These are phyloP conservation scores for Parastagonospora nodorum DNA, from an alignment of 2,329 filamentous ascomycete genomes.

Conservation along the genomic window DNA sequence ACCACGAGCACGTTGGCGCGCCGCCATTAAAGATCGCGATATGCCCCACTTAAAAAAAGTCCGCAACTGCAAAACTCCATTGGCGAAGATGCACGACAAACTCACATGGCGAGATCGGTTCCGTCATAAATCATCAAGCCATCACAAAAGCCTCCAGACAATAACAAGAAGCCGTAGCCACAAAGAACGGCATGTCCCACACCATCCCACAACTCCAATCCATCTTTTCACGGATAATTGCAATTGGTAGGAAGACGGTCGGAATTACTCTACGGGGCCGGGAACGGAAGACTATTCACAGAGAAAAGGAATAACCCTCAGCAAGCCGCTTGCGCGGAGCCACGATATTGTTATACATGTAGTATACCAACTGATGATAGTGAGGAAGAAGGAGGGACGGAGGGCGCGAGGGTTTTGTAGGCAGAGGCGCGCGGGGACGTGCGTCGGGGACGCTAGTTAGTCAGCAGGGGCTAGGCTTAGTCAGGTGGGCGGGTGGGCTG, in stretches of 20 bases:
- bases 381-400: conserved; percentile 28
- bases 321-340: conserved; percentile 49
- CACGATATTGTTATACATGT: conserved; percentile 44
- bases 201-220: conserved; percentile 51
- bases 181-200: conserved; percentile 39
- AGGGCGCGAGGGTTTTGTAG: conserved; percentile 27
- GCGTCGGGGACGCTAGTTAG: conserved; percentile 12
- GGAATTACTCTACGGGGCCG: conserved; percentile 48
- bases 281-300: conserved; percentile 51
- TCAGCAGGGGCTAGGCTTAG: neutral
- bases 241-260: conserved; percentile 48
- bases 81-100: too few species aligned
- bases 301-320: conserved; percentile 46
- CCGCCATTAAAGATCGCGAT: too few species aligned
- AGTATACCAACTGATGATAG: conserved; percentile 47
- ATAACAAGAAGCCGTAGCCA: too few species aligned
- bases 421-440: conserved; percentile 9
- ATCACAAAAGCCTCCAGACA: neutral
- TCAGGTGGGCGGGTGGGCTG: too few species aligned
- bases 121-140: neutral
- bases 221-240: conserved; percentile 48
- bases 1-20: too few species aligned
- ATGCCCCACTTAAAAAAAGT: too few species aligned
- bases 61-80: too few species aligned
- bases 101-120: too few species aligned